phyloP scores from a whole-genome alignment of 306 rosid species.

The Castanospermum australe region DNA sequence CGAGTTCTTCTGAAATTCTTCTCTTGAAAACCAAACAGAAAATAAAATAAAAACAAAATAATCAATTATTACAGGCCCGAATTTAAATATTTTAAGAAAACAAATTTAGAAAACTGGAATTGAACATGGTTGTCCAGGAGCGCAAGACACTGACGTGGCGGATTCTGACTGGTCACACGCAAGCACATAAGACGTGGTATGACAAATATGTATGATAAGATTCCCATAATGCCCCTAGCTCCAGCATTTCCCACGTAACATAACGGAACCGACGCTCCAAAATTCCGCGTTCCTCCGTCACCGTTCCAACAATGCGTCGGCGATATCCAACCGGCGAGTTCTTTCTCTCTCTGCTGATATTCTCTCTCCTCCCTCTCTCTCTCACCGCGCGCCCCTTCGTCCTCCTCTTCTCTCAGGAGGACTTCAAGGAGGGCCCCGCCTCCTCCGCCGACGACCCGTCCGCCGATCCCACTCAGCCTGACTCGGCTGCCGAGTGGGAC shows the following conservation, averaged over 20 bases:
- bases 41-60: too few species aligned
- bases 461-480: conserved; percentile 50
- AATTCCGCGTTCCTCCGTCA: not conserved
- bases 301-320: conserved; percentile 20
- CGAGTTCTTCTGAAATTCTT: too few species aligned
- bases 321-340: conserved; percentile 28
- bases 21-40: too few species aligned
- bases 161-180: not conserved
- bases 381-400: conserved; percentile 63
- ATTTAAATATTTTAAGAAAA: too few species aligned
- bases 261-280: too few species aligned
- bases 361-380: conserved; percentile 46
- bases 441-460: conserved; percentile 43
- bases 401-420: conserved; percentile 78
- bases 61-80: too few species aligned
- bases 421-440: conserved; percentile 49
- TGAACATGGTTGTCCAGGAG: not conserved
- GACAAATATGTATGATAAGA: not conserved
- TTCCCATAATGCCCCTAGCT: not conserved
- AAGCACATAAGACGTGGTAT: conserved; percentile 19
- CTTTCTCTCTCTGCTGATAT: conserved; percentile 37
- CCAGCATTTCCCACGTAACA: not conserved
- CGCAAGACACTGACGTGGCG: conserved; percentile 17
- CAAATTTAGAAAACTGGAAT: too few species aligned
- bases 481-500: conserved; percentile 81